Percentiles rank a stretch among this genome's conserved stretches.
These are phyloP conservation scores for Microdochium paspali DNA, from an alignment of 2,329 filamentous ascomycete species.

Conservation along the genomic window DNA sequence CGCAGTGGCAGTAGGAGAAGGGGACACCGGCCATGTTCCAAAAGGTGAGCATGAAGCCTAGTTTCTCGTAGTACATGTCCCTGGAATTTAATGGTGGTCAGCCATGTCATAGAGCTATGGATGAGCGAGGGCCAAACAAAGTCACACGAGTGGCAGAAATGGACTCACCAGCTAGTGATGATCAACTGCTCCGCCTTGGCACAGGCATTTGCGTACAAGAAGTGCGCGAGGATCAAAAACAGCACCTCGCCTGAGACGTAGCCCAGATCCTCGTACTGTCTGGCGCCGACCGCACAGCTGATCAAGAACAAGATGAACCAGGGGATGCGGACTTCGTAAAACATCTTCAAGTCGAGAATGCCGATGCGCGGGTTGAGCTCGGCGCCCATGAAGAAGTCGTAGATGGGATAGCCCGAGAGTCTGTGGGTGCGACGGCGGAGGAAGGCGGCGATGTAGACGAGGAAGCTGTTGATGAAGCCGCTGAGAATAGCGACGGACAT, in stretches of 20 bases:
- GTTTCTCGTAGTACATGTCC: slow-evolving; percentile 88
- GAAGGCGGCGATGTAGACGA: slow-evolving; percentile 75
- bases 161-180: too few species aligned
- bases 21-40: slow-evolving; percentile 81
- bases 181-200: slow-evolving; percentile 77
- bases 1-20: slow-evolving; percentile 76
- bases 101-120: too few species aligned
- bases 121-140: too few species aligned
- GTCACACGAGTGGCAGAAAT: too few species aligned
- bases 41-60: slow-evolving; percentile 85
- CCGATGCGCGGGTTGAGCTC: slow-evolving; percentile 79
- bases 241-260: slow-evolving; percentile 66
- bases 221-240: slow-evolving; percentile 71
- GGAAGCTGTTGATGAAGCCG: slow-evolving; percentile 67
- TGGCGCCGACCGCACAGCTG: slow-evolving; percentile 57
- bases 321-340: slow-evolving; percentile 78
- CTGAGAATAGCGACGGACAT: slow-evolving; percentile 85
- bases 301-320: slow-evolving; percentile 76
- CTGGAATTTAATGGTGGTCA: too few species aligned
- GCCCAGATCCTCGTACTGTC: slow-evolving; percentile 69
- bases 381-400: slow-evolving; percentile 87
- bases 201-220: slow-evolving; percentile 75
- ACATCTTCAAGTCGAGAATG: slow-evolving; percentile 87
- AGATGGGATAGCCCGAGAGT: slow-evolving; percentile 56
- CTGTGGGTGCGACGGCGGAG: slow-evolving; percentile 42